phyloP scores from a whole-genome alignment of 2,329 filamentous ascomycete species.

The Didymella lethalis region DNA sequence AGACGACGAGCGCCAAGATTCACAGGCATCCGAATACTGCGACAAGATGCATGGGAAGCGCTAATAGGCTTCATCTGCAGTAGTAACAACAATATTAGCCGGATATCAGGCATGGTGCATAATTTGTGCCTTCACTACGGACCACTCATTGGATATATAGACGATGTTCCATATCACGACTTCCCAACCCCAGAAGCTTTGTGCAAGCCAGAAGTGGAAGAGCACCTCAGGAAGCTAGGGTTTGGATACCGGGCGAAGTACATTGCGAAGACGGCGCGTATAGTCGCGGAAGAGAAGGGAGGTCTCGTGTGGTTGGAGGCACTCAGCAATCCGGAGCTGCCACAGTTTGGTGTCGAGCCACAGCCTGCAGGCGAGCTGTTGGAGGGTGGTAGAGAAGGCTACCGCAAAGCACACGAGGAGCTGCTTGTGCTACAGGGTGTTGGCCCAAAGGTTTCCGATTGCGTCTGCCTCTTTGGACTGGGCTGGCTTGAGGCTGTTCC shows the following conservation, averaged over 20 bases:
- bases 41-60: constrained; percentile 95
- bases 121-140: constrained; percentile 91
- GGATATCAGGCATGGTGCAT: constrained; percentile 96
- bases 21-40: constrained; percentile 87
- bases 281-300: constrained; percentile 72
- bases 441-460: constrained; percentile 96
- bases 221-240: constrained; percentile 79
- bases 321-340: constrained; percentile 78
- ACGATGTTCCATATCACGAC: constrained; percentile 79
- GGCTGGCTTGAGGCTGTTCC: constrained; percentile 96
- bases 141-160: constrained; percentile 73
- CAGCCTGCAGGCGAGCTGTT: constrained; percentile 58
- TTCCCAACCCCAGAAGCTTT: constrained; percentile 81
- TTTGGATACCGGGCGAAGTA: constrained; percentile 97
- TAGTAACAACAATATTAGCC: constrained; percentile 96
- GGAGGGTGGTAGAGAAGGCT: constrained; percentile 67
- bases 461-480: constrained; percentile 93
- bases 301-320: constrained; percentile 74
- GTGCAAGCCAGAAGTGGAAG: constrained; percentile 77
- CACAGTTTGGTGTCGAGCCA: constrained; percentile 61
- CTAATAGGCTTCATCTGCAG: constrained; percentile 96
- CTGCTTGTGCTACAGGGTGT: constrained; percentile 84
- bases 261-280: constrained; percentile 82
- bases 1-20: constrained; percentile 85
- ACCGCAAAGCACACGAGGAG: constrained; percentile 80